Evolutionary conservation across 2,329 filamentous ascomycete genomes (phyloP).

Genomic region (Penicillium hesseltinei): DNA sequence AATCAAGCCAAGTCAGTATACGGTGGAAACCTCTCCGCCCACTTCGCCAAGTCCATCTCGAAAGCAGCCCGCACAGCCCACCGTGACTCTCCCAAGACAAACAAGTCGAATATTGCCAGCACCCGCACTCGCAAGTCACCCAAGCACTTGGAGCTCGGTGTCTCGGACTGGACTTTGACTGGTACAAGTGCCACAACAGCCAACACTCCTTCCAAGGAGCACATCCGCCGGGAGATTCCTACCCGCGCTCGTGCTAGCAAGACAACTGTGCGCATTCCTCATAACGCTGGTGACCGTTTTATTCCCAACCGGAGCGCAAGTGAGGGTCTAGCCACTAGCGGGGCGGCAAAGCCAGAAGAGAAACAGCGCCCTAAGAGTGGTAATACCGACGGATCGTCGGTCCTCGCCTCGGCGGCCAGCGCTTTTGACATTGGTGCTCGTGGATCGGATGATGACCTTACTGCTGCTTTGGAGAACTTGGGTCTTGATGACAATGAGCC

Average conservation of each 20-base stretch:
- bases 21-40: slow-evolving; percentile 73
- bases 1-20: slow-evolving; percentile 68
- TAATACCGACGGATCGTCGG: slow-evolving; percentile 66
- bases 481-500: slow-evolving; percentile 73
- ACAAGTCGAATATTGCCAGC: slow-evolving; percentile 84
- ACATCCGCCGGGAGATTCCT: slow-evolving; percentile 55
- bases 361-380: slow-evolving; percentile 71
- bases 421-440: slow-evolving; percentile 63
- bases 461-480: slow-evolving; percentile 75
- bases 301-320: slow-evolving; percentile 91
- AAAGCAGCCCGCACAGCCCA: slow-evolving; percentile 53
- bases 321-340: slow-evolving; percentile 78
- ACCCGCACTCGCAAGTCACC: slow-evolving; percentile 65
- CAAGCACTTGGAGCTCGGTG: slow-evolving; percentile 81
- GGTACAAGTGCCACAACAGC: slow-evolving; percentile 65
- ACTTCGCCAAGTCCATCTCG: slow-evolving; percentile 65
- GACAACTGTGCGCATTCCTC: slow-evolving; percentile 66
- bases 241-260: slow-evolving; percentile 56
- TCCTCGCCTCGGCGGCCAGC: slow-evolving; percentile 71
- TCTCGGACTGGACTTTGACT: slow-evolving; percentile 88
- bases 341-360: slow-evolving; percentile 82
- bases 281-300: slow-evolving; percentile 84
- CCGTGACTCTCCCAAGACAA: slow-evolving; percentile 91
- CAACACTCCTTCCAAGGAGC: slow-evolving; percentile 62
- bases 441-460: slow-evolving; percentile 68